Percentiles rank a stretch among this genome's conserved stretches.
These are phyloP conservation scores for Alternaria longipes DNA, from an alignment of 2,329 filamentous ascomycete genomes.

Conservation along the genomic window DNA sequence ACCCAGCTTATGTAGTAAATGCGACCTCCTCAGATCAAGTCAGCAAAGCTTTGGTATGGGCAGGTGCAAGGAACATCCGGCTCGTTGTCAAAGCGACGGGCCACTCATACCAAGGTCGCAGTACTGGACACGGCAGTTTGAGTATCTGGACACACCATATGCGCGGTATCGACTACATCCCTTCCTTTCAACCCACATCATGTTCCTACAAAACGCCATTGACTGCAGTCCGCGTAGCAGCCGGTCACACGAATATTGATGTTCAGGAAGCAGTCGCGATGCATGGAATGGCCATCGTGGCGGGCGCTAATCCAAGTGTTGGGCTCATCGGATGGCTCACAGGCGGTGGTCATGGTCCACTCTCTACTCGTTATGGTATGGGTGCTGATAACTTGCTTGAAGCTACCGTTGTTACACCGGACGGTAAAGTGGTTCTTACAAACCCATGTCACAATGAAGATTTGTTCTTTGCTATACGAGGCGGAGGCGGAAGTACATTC, in stretches of 20 bases:
- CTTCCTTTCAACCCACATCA: constrained; percentile 26
- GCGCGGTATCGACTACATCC: constrained; percentile 34
- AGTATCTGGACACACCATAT: constrained; percentile 45
- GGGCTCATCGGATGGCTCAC: constrained; percentile 54
- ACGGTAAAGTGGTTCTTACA: constrained; percentile 21
- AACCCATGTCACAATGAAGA: constrained; percentile 39
- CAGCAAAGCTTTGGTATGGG: constrained; percentile 33
- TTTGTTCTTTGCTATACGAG: constrained; percentile 55
- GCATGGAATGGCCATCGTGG: constrained; percentile 26
- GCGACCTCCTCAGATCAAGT: constrained; percentile 33
- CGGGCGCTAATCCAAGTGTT: constrained; percentile 42
- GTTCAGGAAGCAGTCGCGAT: constrained; percentile 24
- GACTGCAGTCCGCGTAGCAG: constrained; percentile 30
- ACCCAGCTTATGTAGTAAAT: constrained; percentile 43
- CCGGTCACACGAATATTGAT: constrained; percentile 32
- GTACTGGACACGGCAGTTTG: constrained; percentile 26
- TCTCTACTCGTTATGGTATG: constrained; percentile 39
- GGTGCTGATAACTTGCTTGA: constrained; percentile 31
- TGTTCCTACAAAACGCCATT: constrained; percentile 18
- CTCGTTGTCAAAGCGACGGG: constrained; percentile 41
- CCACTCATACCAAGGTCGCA: constrained; percentile 37
- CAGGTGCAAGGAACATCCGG: constrained; percentile 31
- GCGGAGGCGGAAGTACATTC: constrained; percentile 55
- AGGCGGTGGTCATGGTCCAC: constrained; percentile 61
- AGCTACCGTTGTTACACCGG: constrained; percentile 28